Base-by-base conservation (phyloP, 2,329 filamentous ascomycete species). In the Plectosphaerella cucumerina region DNA sequence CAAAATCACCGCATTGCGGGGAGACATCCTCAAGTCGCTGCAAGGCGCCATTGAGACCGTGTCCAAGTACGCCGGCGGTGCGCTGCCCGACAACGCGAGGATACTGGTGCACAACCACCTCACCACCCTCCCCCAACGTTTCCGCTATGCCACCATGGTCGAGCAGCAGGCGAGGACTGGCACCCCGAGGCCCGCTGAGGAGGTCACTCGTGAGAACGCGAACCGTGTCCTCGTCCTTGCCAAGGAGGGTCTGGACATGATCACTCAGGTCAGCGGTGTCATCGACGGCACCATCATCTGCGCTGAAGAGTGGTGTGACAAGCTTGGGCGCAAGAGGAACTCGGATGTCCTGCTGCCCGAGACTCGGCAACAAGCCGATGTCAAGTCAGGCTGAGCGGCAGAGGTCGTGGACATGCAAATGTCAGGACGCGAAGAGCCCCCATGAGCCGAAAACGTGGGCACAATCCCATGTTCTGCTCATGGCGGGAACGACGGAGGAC, bases 191-290 rank as follows among this genome's bases (percentile, higher is more conserved):
- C 58, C 57, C n/a, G 66, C 66, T 22, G 73, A 76, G 49, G 66
- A 67, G 49, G 70, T 74, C 44, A 68, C 73, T 12, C 69, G 71
- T 2, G 78, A 85, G 22, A 77, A 77, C 48, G 91, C 90, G 0
- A 86, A 91, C 59, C 80, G 87, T 39, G 91, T 95, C 50, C 73
- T 97, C 12, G 84, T 94, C 1, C 82, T 97, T 48, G 93, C 93
- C 6, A 88, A 87, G 61, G 93, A 97, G 65, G 90, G 92, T 0
- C 75, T 97, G 14, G 91, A 97, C 59, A 96, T 97, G 87, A 91
- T 97, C 78, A 81, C 84, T 1, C 91, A 97, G 66, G 90, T 99
- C 47, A 94, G 86, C 39, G 84, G 86, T 5, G 89, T 97, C 2
- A 80, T 97, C 9, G 89, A 95, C 59, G 88, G 90, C 49, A 97